phyloP scores from a whole-genome alignment of 1,284 basidiomycete genomes.

The Phenoliferia sp. region DNA sequence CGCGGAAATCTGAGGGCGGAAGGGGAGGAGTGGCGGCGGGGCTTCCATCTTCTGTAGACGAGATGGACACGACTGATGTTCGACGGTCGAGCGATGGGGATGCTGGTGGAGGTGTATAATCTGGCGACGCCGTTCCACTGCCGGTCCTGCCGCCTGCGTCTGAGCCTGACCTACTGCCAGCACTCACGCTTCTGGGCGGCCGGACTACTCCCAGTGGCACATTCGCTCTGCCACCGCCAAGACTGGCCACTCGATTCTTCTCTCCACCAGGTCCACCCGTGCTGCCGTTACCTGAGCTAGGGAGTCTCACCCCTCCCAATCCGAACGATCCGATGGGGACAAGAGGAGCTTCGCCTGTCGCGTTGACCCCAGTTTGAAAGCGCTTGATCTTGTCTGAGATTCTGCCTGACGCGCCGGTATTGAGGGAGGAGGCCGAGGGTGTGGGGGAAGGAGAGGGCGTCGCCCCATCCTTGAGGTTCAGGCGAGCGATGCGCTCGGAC shows the following conservation, averaged over 20 bases:
- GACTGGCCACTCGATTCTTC: conserved; percentile 17
- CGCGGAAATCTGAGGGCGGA: background rate
- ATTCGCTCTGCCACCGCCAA: conserved; percentile 20
- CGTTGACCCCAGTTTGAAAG: conserved; percentile 20
- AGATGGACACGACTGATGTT: background rate
- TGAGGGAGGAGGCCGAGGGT: background rate
- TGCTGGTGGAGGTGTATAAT: background rate
- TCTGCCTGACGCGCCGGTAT: conserved; percentile 6
- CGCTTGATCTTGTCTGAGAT: conserved; percentile 25
- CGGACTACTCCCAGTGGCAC: conserved; percentile 23
- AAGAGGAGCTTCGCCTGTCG: conserved; percentile 7
- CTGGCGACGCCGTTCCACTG: background rate
- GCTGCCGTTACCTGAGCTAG: background rate
- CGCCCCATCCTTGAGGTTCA: conserved; percentile 8
- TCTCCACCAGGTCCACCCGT: conserved; percentile 10
- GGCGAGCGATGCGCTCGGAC: conserved; percentile 16
- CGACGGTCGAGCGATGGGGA: background rate
- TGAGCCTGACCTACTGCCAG: too few species aligned
- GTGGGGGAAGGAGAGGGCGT: background rate
- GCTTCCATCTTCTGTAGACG: too few species aligned
- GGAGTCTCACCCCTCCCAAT: conserved; percentile 5
- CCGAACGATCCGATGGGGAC: conserved; percentile 22
- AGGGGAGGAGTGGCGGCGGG: background rate
- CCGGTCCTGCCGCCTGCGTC: too few species aligned
- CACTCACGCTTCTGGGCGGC: conserved; percentile 11